Evolutionary conservation across 129 eudicot species (phyloP).

Genomic region (Glebionis coronaria): DNA sequence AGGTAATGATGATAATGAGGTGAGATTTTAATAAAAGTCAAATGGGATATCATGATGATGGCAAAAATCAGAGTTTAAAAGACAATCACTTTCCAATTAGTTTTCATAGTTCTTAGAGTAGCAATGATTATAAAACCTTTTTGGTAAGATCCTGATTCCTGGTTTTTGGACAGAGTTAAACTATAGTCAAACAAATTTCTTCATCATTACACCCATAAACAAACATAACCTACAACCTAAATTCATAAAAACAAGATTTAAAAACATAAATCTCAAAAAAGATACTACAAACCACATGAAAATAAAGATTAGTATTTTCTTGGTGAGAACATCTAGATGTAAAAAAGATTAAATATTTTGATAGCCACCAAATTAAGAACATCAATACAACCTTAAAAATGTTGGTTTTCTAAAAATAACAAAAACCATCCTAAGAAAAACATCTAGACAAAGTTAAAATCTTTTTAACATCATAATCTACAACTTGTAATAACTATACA

Average conservation of each 20-base stretch:
- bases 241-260: neutral
- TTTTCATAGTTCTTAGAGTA: conserved; percentile 29
- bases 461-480: no score
- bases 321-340: neutral
- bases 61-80: conserved; percentile 23
- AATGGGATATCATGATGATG: conserved; percentile 27
- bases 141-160: conserved; percentile 24
- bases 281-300: conserved; percentile 15
- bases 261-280: neutral
- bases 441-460: no score
- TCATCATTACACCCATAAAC: conserved; percentile 26
- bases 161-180: conserved; percentile 32
- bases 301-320: neutral
- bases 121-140: conserved; percentile 41
- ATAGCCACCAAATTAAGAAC: no score
- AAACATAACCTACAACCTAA: conserved; percentile 2
- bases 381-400: no score
- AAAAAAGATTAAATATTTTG: neutral
- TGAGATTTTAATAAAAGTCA: conserved; percentile 7
- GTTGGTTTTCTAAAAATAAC: no score
- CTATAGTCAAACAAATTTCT: conserved; percentile 21
- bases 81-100: conserved; percentile 30
- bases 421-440: no score
- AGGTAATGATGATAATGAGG: conserved; percentile 30
- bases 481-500: no score